phyloP scores from a whole-genome alignment of 2,329 filamentous ascomycete species.

The Phyllosticta capitalensis region DNA sequence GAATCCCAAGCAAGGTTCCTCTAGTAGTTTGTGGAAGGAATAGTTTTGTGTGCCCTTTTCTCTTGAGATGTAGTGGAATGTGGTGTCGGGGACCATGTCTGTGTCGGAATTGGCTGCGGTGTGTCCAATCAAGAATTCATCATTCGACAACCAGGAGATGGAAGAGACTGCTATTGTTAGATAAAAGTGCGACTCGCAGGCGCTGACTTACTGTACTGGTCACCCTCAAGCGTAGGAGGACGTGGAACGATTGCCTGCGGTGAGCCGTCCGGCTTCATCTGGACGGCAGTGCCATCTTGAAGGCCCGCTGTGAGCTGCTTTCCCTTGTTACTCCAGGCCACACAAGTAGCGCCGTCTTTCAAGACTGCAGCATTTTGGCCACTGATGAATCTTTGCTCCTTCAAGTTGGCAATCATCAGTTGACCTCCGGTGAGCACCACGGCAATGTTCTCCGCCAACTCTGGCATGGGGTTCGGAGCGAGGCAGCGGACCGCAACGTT shows the following conservation, averaged over 20 bases:
- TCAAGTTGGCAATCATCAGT: conserved; percentile 73
- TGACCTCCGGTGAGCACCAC: conserved; percentile 73
- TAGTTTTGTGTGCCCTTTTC: conserved; percentile 50
- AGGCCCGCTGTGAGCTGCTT: conserved; percentile 88
- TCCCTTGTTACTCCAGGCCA: conserved; percentile 85
- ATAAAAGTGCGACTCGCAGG: neutral
- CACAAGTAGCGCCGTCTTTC: conserved; percentile 67
- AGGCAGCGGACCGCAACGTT: conserved; percentile 63
- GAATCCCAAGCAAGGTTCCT: conserved; percentile 28
- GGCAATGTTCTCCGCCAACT: conserved; percentile 66
- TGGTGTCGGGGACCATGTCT: conserved; percentile 47
- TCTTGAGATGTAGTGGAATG: conserved; percentile 72
- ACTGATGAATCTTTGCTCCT: conserved; percentile 49
- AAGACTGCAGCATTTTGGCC: conserved; percentile 53
- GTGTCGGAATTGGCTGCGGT: conserved; percentile 50
- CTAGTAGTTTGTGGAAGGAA: conserved; percentile 62
- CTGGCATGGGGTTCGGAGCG: conserved; percentile 67
- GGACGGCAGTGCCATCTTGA: conserved; percentile 66
- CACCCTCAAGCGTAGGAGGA: conserved; percentile 55
- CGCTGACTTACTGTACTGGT: conserved; percentile 54
- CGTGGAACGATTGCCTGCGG: conserved; percentile 70
- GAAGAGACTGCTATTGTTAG: conserved; percentile 55
- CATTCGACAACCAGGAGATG: conserved; percentile 79
- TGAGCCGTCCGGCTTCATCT: conserved; percentile 74
- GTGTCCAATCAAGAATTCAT: conserved; percentile 74